Evolutionary conservation across 805 yeast genomes (phyloP).

Genomic region (Hanseniaspora jakobsenii): DNA sequence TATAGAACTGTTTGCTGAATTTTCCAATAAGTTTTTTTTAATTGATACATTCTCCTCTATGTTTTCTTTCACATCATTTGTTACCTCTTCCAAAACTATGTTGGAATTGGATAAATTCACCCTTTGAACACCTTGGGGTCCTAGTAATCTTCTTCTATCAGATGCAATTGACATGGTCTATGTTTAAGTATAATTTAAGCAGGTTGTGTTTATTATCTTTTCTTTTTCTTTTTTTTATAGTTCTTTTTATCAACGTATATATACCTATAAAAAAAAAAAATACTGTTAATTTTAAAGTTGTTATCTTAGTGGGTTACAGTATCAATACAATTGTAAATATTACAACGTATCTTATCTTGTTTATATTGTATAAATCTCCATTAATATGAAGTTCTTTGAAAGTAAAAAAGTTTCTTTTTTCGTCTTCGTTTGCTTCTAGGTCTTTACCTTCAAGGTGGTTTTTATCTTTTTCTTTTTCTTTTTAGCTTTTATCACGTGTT

Average conservation of each 20-base stretch:
- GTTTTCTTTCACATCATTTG: slow-evolving; percentile 4
- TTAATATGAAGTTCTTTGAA: too few species aligned
- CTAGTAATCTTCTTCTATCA: slow-evolving; percentile 79
- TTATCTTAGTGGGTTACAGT: too few species aligned
- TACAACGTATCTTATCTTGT: too few species aligned
- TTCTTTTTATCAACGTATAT: background rate
- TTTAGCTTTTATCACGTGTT: too few species aligned
- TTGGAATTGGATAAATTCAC: slow-evolving; percentile 30
- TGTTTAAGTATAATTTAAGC: background rate
- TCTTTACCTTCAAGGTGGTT: too few species aligned
- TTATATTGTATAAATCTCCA: too few species aligned
- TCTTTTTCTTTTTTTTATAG: background rate
- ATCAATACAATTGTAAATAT: too few species aligned
- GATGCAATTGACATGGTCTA: slow-evolving; percentile 16
- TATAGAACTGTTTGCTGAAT: slow-evolving; percentile 36
- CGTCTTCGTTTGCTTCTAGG: too few species aligned
- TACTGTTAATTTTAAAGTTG: background rate
- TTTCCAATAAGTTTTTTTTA: slow-evolving; percentile 18
- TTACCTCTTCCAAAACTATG: background rate
- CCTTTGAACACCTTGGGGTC: slow-evolving; percentile 58
- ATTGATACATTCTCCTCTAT: slow-evolving; percentile 17
- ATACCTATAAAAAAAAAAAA: too few species aligned
- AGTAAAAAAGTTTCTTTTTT: too few species aligned
- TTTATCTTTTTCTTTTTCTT: too few species aligned
- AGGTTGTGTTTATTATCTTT: slow-evolving; percentile 16